Evolutionary conservation across 1,284 basidiomycete species (phyloP), one percentile per base, ranked within the genome.

Genomic region (Schizopora paradoxa): DNA sequence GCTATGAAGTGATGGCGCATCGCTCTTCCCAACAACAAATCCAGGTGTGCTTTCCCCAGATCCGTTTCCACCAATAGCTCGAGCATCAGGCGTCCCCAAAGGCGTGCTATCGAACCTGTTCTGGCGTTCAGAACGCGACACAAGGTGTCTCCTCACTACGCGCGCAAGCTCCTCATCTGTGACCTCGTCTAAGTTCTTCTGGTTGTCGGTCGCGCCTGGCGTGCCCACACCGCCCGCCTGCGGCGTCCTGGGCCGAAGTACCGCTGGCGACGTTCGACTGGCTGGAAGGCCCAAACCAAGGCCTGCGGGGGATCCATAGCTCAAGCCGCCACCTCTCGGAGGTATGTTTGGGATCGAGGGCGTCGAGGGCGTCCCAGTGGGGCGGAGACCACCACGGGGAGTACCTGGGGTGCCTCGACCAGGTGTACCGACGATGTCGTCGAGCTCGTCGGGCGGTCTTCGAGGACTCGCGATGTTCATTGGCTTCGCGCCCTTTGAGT

Each of bases 151-250:
- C 37, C 84, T 69, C 10, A 96, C 66, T 0, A 95, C 79, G 54
- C 77, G 77, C 1, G 84, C 84, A 67, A 92, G 95, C 58, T 93
- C 88, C 55, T 88, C 86, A 33, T 87, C 84, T 0, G 80, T 70
- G 29, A 85, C 65, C 18, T 73, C 77, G 21, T 85, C 80, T 21
- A 83, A 57, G 49, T 73, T 21, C 3, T 10, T 16, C 34, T 33
- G 31, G 1, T 41, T 41, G n/a, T 41, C 44, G 28, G 18, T 46
- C 14, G 48, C 27, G 13, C 48, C 48, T n/a, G 33, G 33, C 11
- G 37, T 22, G 5, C 41, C 41, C 10, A 8, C 28, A 31, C 10
- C 8, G 10, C 28, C 28, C 18, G 47, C 49, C 13, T 32, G 32
- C 10, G 47, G 47, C 10, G 45, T 44, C 6, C 25, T 26, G 7